A percentile compares a stretch with the other conserved stretches of the same genome.
phyloP scores from a whole-genome alignment of 164 flowering plant genomes.

The Dillenia suffruticosa region DNA sequence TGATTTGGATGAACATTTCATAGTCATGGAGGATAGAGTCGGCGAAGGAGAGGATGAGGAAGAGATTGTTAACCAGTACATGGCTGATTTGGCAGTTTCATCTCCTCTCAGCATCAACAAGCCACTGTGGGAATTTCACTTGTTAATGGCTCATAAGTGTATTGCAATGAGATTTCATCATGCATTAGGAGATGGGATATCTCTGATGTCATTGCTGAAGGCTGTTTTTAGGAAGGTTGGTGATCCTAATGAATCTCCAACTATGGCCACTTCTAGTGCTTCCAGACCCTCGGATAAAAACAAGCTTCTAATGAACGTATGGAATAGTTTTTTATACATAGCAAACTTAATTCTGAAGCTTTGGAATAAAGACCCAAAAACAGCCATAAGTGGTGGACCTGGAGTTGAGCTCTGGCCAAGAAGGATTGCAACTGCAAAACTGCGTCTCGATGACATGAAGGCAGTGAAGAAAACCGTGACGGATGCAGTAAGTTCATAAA shows the following conservation, averaged over 20 bases:
- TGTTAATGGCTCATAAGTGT: constrained; percentile 27
- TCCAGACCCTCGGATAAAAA: neutral
- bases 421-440: constrained; percentile 37
- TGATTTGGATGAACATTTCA: constrained; percentile 35
- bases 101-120: constrained; percentile 29
- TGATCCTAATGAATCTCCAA: neutral
- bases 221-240: neutral
- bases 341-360: constrained; percentile 23
- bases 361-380: constrained; percentile 29
- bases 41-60: constrained; percentile 6
- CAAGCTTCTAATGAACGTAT: no score
- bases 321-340: constrained; percentile 1
- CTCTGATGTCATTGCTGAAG: constrained; percentile 39
- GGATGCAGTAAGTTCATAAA: constrained; percentile 22
- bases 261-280: neutral
- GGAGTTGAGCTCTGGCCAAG: constrained; percentile 61
- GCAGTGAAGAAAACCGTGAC: constrained; percentile 27
- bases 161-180: constrained; percentile 36
- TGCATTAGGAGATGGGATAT: constrained; percentile 46
- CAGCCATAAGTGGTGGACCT: constrained; percentile 31
- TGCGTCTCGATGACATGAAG: constrained; percentile 40
- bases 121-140: constrained; percentile 49
- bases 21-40: constrained; percentile 11
- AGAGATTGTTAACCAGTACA: constrained; percentile 28
- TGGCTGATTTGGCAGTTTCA: constrained; percentile 35